phyloP scores from a whole-genome alignment of 1,139 yeast species.

The Zhuliangozyma blackwelliae region DNA sequence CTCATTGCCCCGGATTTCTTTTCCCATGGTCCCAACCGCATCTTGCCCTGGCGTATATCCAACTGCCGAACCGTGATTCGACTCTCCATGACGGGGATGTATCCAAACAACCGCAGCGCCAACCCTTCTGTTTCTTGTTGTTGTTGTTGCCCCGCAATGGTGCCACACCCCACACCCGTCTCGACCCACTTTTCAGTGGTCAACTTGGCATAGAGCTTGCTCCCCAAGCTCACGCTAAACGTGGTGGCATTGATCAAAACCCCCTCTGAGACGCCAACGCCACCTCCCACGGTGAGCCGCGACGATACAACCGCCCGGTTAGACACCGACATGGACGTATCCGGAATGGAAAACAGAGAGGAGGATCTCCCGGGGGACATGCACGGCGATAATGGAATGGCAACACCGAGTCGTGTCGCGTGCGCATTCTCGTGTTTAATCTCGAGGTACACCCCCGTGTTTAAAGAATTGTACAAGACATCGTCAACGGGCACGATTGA shows the following conservation, averaged over 20 bases:
- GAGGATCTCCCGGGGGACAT: too few species aligned
- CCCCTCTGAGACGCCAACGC: not conserved
- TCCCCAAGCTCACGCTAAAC: not conserved
- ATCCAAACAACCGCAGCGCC: slow-evolving; percentile 3
- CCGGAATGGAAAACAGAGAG: too few species aligned
- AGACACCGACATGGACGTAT: too few species aligned
- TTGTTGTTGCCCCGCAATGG: not conserved
- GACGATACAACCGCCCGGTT: too few species aligned
- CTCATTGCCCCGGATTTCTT: not conserved
- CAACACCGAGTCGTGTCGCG: too few species aligned
- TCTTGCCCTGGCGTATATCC: not conserved
- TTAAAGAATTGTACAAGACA: too few species aligned
- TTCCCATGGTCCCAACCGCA: not conserved
- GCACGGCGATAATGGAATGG: too few species aligned
- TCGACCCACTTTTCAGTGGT: slow-evolving; percentile 3
- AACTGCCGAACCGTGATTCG: slow-evolving; percentile 1
- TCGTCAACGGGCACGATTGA: too few species aligned
- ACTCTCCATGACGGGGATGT: slow-evolving; percentile 4
- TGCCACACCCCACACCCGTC: slow-evolving; percentile 3
- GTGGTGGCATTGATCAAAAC: slow-evolving; percentile 14
- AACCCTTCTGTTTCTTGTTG: too few species aligned
- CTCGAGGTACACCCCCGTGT: too few species aligned
- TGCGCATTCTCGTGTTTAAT: too few species aligned
- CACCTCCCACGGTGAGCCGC: too few species aligned
- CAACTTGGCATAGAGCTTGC: slow-evolving; percentile 3